phyloP scores from a whole-genome alignment of 768 basidiomycete genomes.

The Lactarius hengduanensis region DNA sequence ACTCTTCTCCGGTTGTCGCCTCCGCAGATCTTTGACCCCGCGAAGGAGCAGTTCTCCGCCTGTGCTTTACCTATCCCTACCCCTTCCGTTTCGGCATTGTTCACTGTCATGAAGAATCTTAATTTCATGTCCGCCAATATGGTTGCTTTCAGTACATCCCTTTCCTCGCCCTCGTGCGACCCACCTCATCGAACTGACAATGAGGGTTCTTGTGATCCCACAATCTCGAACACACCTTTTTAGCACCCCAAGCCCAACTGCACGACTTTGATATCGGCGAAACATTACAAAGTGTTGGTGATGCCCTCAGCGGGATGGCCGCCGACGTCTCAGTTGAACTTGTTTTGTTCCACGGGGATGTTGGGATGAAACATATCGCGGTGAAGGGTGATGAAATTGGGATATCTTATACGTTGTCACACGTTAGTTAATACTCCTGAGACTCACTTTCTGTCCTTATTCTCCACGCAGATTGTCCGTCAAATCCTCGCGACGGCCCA shows the following conservation, averaged over 20 bases:
- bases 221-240: slow-evolving; percentile 16
- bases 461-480: slow-evolving; percentile 62
- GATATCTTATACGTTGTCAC: slow-evolving; percentile 73
- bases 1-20: slow-evolving; percentile 90
- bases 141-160: slow-evolving; percentile 44
- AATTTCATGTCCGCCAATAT: slow-evolving; percentile 93
- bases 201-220: slow-evolving; percentile 12
- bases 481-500: slow-evolving; percentile 73
- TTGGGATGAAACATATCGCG: slow-evolving; percentile 81
- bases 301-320: slow-evolving; percentile 80
- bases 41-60: slow-evolving; percentile 89
- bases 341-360: slow-evolving; percentile 87
- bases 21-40: slow-evolving; percentile 85
- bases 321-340: slow-evolving; percentile 85
- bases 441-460: slow-evolving; percentile 27
- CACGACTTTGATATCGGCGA: slow-evolving; percentile 90
- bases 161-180: slow-evolving; percentile 19
- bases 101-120: slow-evolving; percentile 90
- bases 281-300: slow-evolving; percentile 83
- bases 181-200: slow-evolving; percentile 13
- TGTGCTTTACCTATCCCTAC: slow-evolving; percentile 87
- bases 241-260: slow-evolving; percentile 12
- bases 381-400: slow-evolving; percentile 86
- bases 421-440: slow-evolving; percentile 56
- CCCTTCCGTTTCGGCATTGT: slow-evolving; percentile 81